Conservation (phyloP, 1,284 basidiomycete species). For the Sutorius eximius region DNA sequence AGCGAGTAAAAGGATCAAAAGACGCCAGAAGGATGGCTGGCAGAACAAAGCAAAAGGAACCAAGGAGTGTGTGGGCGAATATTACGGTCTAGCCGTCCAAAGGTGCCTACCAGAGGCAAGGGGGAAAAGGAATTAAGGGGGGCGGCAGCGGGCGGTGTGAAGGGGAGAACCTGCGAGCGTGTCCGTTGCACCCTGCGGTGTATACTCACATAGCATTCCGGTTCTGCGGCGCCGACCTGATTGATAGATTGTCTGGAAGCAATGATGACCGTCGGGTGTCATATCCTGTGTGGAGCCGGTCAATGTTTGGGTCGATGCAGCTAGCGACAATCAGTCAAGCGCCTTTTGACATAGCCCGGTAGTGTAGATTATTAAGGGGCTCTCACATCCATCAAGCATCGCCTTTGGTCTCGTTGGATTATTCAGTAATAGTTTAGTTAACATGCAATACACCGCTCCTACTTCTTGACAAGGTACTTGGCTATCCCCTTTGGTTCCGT, state of each 20-base stretch:
- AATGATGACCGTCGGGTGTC: not conserved
- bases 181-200: not conserved
- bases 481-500: constrained; percentile 65
- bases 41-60: constrained; percentile 15
- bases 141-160: constrained; percentile 17
- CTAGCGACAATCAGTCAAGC: constrained; percentile 23
- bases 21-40: not conserved
- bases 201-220: constrained; percentile 4
- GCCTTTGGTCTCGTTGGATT: not conserved
- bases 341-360: constrained; percentile 3
- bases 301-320: not conserved
- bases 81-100: constrained; percentile 33
- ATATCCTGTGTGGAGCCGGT: constrained; percentile 9
- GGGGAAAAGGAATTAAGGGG: constrained; percentile 37
- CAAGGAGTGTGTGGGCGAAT: constrained; percentile 11
- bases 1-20: not conserved
- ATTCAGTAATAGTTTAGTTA: not conserved
- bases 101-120: constrained; percentile 38
- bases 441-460: constrained; percentile 3
- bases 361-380: not conserved
- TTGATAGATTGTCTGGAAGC: constrained; percentile 5
- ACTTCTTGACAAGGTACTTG: constrained; percentile 63
- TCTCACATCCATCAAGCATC: not conserved
- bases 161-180: not conserved
- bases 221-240: not conserved